Evolutionary conservation across 768 basidiomycete species (phyloP).

Genomic region (Mycena leptocephala): DNA sequence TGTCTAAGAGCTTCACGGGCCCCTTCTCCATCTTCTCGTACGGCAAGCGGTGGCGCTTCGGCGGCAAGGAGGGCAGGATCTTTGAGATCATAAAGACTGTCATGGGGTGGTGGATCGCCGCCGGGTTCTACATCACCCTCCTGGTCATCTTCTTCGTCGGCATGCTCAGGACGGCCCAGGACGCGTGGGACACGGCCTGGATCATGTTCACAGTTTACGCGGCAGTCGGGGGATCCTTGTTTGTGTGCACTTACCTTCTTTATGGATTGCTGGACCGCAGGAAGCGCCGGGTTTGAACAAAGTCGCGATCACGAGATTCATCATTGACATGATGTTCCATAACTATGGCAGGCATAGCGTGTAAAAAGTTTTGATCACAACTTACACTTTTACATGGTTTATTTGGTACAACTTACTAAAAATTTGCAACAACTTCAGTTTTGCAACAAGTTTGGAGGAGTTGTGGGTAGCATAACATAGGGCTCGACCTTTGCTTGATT

Average conservation of each 20-base stretch:
- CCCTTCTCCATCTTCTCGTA: constrained; percentile 25
- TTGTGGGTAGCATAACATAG: too few relatives aligned
- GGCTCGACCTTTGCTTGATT: too few relatives aligned
- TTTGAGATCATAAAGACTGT: constrained; percentile 51
- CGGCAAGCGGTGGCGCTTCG: constrained; percentile 26
- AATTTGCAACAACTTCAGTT: too few relatives aligned
- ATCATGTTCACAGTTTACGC: constrained; percentile 22
- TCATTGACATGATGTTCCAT: background rate
- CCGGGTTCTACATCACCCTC: constrained; percentile 52
- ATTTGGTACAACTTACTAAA: too few relatives aligned
- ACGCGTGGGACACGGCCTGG: constrained; percentile 26
- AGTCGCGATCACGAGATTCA: constrained; percentile 7
- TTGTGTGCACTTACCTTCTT: constrained; percentile 14
- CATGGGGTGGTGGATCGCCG: constrained; percentile 57
- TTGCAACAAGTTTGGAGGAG: too few relatives aligned
- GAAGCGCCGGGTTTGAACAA: constrained; percentile 19
- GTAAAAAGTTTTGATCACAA: too few relatives aligned
- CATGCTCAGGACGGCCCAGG: constrained; percentile 1
- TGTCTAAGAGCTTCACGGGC: constrained; percentile 22
- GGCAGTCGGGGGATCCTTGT: constrained; percentile 19
- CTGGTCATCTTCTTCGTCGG: constrained; percentile 37
- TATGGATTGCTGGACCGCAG: constrained; percentile 15
- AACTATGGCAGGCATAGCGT: too few relatives aligned
- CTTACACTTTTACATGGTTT: too few relatives aligned
- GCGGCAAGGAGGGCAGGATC: constrained; percentile 12